Conservation (phyloP, 352 stramenopile species). For the Pythium volutum region DNA sequence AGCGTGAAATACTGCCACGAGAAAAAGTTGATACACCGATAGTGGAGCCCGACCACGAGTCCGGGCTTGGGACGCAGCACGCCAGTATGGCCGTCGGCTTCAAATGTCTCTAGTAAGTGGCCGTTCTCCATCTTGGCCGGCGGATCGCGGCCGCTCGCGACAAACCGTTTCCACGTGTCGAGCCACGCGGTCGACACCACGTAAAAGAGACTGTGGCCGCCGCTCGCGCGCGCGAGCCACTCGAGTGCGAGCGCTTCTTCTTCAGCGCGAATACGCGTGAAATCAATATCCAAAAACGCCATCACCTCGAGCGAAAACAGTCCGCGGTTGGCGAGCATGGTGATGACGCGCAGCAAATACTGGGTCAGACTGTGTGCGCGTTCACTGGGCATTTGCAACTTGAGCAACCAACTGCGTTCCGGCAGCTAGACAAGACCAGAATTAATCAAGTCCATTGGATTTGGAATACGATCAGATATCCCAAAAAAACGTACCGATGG, state of each 20-base stretch:
- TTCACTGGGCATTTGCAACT: conserved; percentile 32
- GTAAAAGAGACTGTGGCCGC: conserved; percentile 30
- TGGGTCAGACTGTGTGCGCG: conserved; percentile 34
- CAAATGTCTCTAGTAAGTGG: conserved; percentile 25
- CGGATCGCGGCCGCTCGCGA: conserved; percentile 14
- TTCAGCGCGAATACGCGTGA: conserved; percentile 40
- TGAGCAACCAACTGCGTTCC: conserved; percentile 42
- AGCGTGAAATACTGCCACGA: conserved; percentile 49
- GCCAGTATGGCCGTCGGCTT: not conserved
- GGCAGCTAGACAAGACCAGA: conserved; percentile 30
- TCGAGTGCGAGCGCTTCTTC: conserved; percentile 57
- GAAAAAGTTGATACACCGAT: conserved; percentile 54
- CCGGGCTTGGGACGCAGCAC: conserved; percentile 6
- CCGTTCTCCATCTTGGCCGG: conserved; percentile 38
- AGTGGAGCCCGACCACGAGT: conserved; percentile 32
- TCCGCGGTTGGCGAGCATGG: conserved; percentile 42
- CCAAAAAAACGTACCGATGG: conserved; percentile 32
- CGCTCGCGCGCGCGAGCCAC: conserved; percentile 22
- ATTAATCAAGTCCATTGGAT: too few relatives aligned
- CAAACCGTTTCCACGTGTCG: conserved; percentile 46
- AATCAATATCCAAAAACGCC: conserved; percentile 67
- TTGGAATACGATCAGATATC: too few relatives aligned
- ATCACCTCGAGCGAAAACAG: conserved; percentile 69
- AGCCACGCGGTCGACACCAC: conserved; percentile 41
- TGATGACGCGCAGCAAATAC: conserved; percentile 55